These are phyloP conservation scores for Vitis labrusca DNA, from an alignment of 164 flowering plant species.

Conservation along the genomic window DNA sequence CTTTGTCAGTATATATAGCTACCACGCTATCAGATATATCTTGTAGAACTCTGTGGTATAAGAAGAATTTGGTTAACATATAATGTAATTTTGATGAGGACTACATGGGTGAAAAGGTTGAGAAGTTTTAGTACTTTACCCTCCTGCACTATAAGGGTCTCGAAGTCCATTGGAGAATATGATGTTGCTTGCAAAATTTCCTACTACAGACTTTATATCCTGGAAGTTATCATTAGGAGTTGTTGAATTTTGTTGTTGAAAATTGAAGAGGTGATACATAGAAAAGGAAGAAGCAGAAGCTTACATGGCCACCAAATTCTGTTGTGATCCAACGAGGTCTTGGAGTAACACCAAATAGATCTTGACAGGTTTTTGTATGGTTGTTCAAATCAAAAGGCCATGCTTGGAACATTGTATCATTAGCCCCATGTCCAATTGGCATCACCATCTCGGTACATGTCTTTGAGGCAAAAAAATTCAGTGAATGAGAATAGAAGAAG, in stretches of 20 bases:
- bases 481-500: too few species aligned
- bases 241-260: too few species aligned
- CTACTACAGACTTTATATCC: constrained; percentile 9
- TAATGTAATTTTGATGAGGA: background rate
- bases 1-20: background rate
- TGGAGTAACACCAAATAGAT: constrained; percentile 1
- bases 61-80: background rate
- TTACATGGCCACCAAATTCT: constrained; percentile 17
- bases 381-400: constrained; percentile 4
- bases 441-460: constrained; percentile 7
- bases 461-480: too few species aligned
- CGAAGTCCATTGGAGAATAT: constrained; percentile 18
- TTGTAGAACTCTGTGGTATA: background rate
- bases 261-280: too few species aligned
- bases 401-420: constrained; percentile 12
- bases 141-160: constrained; percentile 17
- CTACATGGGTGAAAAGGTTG: background rate
- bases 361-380: background rate
- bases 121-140: constrained; percentile 5
- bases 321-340: constrained; percentile 1
- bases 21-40: background rate
- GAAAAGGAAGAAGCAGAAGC: background rate
- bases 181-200: constrained; percentile 15
- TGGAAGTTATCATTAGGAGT: background rate
- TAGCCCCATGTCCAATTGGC: constrained; percentile 1